Conservation (phyloP, 805 yeast genomes). For the Candida maris region DNA sequence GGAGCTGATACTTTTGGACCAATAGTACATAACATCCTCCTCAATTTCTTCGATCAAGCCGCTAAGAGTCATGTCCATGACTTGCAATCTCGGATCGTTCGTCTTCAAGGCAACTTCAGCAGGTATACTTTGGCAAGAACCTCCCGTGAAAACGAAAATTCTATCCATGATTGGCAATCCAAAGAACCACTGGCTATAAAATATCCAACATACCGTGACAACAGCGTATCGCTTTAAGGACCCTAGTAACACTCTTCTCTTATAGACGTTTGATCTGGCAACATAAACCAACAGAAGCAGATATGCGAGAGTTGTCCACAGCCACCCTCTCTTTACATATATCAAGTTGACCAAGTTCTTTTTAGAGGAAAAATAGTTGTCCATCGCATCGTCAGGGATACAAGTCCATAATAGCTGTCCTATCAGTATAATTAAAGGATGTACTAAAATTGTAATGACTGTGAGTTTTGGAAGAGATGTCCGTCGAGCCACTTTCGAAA, state of each 20-base stretch:
- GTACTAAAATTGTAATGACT: conserved; percentile 9
- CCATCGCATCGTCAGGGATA: conserved; percentile 43
- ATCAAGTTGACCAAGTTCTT: conserved; percentile 63
- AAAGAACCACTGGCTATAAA: conserved; percentile 84
- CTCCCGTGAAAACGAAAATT: conserved; percentile 78
- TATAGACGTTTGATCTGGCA: conserved; percentile 9
- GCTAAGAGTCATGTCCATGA: conserved; percentile 13
- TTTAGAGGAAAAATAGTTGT: conserved; percentile 56
- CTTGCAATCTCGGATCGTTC: conserved; percentile 1
- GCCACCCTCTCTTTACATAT: conserved; percentile 91
- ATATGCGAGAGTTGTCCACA: conserved; percentile 67
- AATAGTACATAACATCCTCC: conserved; percentile 7
- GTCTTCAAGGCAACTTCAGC: conserved; percentile 4
- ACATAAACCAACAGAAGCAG: conserved; percentile 14
- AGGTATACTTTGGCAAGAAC: conserved; percentile 51
- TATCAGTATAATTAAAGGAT: conserved; percentile 41
- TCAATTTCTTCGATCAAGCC: conserved; percentile 5
- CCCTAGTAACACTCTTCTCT: conserved; percentile 4
- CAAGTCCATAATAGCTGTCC: conserved; percentile 49
- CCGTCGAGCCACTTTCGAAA: conserved; percentile 6
- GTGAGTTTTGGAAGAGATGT: conserved; percentile 10
- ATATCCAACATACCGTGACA: conserved; percentile 76
- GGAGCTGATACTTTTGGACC: conserved; percentile 30
- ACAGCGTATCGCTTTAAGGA: conserved; percentile 41
- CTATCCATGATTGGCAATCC: conserved; percentile 89